Evolutionary conservation across 257 asterid genomes (phyloP), one percentile per base, ranked within the genome.

Genomic region (Solanum pimpinellifolium): DNA sequence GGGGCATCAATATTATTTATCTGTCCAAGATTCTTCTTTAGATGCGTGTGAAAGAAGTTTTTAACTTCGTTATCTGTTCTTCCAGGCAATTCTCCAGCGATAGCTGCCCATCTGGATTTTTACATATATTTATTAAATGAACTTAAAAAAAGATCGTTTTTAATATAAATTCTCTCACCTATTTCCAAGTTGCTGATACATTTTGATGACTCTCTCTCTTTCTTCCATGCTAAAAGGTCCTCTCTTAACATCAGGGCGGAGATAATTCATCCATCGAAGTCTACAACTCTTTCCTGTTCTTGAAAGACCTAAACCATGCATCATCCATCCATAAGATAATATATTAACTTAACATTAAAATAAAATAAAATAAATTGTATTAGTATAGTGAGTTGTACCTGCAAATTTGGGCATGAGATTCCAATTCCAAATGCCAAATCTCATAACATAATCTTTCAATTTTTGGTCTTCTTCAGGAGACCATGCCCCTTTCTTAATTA

Each of bases 401-500:
- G 91, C 89, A n/a, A 72, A 88, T 80, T 81, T 87, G 25, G 91
- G 88, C 90, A 89, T 87, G 59, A 37, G 83, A 29, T 52, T 84
- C 91, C 91, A 89, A 85, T 87, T 89, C 91, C 91, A 89, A 44
- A 89, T 89, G 29, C 91, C 91, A 85, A 33, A 87, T 85, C 60
- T 68, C 27, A 42, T 87, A 7, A 89, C 41, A 85, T 89, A 89
- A 85, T 85, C 13, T 4, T 47, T 82, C 75, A 89, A 47, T 20
- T 85, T 89, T 78, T 41, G 60, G 80, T 89, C 91, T 85, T 89
- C 91, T 11, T 87, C 88, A 16, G 46, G 62, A 69, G 84, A 83
- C 91, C 91, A 89, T 29, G 87, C 35, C n/a, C 89, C 88, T 76
- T 75, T 87, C 86, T 85, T 89, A 13, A 27, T 27, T 21, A 80